Evolutionary conservation across 202 grass and related monocot genomes (phyloP).

Genomic region (Brachypodium distachyon): DNA sequence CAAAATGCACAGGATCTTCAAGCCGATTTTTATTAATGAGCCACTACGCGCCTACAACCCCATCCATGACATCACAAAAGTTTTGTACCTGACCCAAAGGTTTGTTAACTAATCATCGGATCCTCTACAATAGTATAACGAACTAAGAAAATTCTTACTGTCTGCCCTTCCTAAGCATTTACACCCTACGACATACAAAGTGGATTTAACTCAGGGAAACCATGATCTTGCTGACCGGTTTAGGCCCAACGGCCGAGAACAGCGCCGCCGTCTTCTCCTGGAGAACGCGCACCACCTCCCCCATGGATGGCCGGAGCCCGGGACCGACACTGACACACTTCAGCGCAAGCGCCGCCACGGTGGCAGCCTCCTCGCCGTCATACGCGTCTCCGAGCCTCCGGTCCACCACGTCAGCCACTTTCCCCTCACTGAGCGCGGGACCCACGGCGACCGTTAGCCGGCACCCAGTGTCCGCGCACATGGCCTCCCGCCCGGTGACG

Average conservation of each 20-base stretch:
- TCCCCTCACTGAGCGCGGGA: background rate
- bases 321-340: conserved; percentile 39
- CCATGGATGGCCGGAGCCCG: conserved; percentile 66
- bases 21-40: conserved; percentile 13
- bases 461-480: conserved; percentile 34
- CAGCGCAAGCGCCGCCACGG: conserved; percentile 42
- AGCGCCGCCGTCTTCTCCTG: conserved; percentile 43
- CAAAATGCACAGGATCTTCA: background rate
- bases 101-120: background rate
- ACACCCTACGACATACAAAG: background rate
- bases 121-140: background rate
- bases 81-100: conserved; percentile 13
- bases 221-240: conserved; percentile 33
- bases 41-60: background rate
- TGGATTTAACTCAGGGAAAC: background rate
- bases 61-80: conserved; percentile 22
- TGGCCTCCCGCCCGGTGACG: conserved; percentile 48
- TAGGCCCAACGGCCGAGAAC: conserved; percentile 35
- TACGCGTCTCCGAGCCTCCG: conserved; percentile 27
- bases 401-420: conserved; percentile 39
- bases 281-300: conserved; percentile 52
- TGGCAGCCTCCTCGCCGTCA: conserved; percentile 37
- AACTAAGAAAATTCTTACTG: background rate
- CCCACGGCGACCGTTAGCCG: conserved; percentile 42
- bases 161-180: conserved; percentile 27